phyloP scores from a whole-genome alignment of 1,284 basidiomycete species.

The Cystobasidium sp. region DNA sequence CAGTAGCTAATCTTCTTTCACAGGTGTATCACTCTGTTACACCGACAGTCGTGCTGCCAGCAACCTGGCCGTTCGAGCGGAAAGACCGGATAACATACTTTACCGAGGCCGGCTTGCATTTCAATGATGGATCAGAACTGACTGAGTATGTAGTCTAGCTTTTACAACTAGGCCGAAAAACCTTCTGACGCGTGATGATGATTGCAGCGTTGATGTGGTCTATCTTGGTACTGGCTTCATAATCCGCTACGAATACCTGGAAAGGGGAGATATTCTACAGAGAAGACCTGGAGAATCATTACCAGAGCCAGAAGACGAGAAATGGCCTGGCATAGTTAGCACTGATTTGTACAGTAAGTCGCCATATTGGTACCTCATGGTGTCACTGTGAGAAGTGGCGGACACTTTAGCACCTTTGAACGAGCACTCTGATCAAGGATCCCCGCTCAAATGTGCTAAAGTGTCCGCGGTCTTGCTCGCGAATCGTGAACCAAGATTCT shows the following conservation, averaged over 20 bases:
- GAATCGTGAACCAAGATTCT: no score
- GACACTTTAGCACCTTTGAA: not conserved
- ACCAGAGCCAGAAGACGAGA: constrained; percentile 16
- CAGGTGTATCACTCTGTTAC: constrained; percentile 39
- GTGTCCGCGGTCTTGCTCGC: not conserved
- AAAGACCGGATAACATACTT: constrained; percentile 33
- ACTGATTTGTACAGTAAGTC: constrained; percentile 32
- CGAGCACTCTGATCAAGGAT: no score
- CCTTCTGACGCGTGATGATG: not conserved
- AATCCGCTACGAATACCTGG: constrained; percentile 43
- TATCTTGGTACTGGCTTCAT: constrained; percentile 43
- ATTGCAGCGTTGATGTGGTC: constrained; percentile 35
- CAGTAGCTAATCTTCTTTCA: not conserved
- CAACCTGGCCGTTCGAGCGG: constrained; percentile 37
- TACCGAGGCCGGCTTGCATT: constrained; percentile 4
- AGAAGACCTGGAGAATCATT: constrained; percentile 22
- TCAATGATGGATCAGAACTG: constrained; percentile 25
- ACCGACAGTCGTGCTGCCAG: constrained; percentile 26
- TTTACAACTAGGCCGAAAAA: not conserved
- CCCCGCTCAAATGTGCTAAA: not conserved
- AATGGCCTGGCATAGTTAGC: constrained; percentile 21
- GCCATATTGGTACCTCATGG: not conserved
- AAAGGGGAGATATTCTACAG: constrained; percentile 29
- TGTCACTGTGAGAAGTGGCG: not conserved
- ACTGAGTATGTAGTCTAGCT: constrained; percentile 1